Percentiles rank a stretch among this genome's conserved stretches.
These are phyloP conservation scores for Nicotiana knightiana DNA, from an alignment of 257 asterid genomes.

Conservation along the genomic window DNA sequence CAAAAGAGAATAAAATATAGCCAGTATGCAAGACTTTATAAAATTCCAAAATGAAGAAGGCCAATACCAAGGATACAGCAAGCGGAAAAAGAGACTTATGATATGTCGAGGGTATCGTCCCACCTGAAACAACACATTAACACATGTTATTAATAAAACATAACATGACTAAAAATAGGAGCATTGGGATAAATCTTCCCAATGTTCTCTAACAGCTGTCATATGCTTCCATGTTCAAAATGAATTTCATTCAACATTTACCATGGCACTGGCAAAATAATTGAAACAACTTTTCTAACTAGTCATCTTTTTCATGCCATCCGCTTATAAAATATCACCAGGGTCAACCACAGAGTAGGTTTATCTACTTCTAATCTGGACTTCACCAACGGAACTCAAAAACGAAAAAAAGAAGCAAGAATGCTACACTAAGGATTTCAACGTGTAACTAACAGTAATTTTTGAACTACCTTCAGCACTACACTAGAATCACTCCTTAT, in stretches of 20 bases:
- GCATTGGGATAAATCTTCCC: no score
- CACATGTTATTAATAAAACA: no score
- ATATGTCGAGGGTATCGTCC: slow-evolving; percentile 77
- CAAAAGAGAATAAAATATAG: slow-evolving; percentile 43
- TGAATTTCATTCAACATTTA: background rate
- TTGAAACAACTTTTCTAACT: background rate
- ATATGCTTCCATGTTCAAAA: background rate
- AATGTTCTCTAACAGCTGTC: background rate
- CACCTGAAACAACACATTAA: slow-evolving; percentile 36
- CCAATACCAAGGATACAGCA: slow-evolving; percentile 92
- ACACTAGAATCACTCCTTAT: no score
- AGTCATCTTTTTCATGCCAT: background rate
- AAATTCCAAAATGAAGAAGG: slow-evolving; percentile 97
- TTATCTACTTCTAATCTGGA: background rate
- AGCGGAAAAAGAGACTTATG: slow-evolving; percentile 68
- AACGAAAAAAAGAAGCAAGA: no score
- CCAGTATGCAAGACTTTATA: slow-evolving; percentile 47
- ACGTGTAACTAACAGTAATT: no score
- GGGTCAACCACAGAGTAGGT: background rate
- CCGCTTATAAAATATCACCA: background rate
- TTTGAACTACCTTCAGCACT: no score
- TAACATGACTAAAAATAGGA: no score
- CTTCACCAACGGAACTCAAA: background rate
- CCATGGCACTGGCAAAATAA: background rate
- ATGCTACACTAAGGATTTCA: no score